Conservation (phyloP, 208 protist genomes). For the Trichomonas tenax region DNA sequence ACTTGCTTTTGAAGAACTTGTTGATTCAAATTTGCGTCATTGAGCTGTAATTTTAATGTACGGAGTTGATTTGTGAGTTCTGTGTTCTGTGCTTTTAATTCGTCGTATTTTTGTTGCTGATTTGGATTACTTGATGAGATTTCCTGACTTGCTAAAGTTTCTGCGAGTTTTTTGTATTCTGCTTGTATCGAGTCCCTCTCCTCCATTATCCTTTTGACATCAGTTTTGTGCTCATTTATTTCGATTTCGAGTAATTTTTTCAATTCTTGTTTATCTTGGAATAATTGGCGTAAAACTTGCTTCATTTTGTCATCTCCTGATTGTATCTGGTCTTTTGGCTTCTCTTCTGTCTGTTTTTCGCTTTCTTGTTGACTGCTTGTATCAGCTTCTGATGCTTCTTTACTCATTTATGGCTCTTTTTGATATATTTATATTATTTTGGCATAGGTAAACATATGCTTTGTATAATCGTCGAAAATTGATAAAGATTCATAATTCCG, state of each 20-base stretch:
- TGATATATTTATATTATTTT: too few relatives aligned
- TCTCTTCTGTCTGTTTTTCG: background rate
- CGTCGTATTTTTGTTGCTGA: background rate
- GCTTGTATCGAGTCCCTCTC: background rate
- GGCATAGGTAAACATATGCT: too few relatives aligned
- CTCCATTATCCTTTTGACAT: background rate
- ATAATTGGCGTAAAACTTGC: background rate
- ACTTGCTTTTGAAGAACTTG: background rate
- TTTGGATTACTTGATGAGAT: background rate
- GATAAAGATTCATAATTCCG: too few relatives aligned
- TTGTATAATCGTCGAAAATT: too few relatives aligned
- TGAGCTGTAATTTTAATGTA: background rate
- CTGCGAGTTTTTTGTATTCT: background rate
- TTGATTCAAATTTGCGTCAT: background rate
- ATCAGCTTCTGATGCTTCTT: background rate
- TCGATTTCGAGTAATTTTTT: background rate
- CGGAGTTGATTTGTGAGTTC: background rate
- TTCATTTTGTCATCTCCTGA: background rate
- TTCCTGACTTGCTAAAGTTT: background rate
- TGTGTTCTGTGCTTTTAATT: background rate
- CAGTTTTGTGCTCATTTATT: background rate
- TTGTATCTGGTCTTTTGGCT: background rate
- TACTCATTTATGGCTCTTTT: background rate
- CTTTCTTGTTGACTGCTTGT: background rate
- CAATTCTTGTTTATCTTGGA: background rate